Evolutionary conservation across 2,329 filamentous ascomycete species (phyloP), one percentile per base, ranked within the genome.

Genomic region (Hymenoscyphus scutula): DNA sequence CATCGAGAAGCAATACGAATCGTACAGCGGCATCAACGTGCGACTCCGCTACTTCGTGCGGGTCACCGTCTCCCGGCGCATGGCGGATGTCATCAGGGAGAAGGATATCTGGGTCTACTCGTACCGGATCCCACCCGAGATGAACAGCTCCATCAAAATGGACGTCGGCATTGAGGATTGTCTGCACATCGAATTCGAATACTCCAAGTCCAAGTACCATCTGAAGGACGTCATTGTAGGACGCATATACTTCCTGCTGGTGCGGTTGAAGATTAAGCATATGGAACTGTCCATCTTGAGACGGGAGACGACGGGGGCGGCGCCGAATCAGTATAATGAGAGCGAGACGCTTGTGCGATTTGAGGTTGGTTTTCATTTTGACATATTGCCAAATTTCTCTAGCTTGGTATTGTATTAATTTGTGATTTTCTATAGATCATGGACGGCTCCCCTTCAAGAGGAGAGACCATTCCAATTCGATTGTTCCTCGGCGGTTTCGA

Each of bases 101-200:
- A 99, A 99, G 84, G 96, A 99, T 77, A 90, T 99, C 68, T 99
- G 96, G 96, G 96, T 99, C 61, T 99, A 99, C 82, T 95, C 89
- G 67, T 99, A 99, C 83, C 89, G 93, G 76, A 94, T 98, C 81
- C 94, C 95, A 23, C 95, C 95, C 19, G 95, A 99, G 85, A 96
- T 92, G 78, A 99, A 98, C 82, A 93, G 88, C 79, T 92, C 91
- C 70, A 99, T 99, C 82, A 99, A 99, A 85, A 99, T 99, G 95
- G 95, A 99, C 76, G 95, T 99, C 64, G 95, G 95, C 62, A 99
- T 99, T 74, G 95, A 99, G 80, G 96, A 99, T 80, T 99, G 95
- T 76, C 82, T 99, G 71, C 95, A 99, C 79, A 99, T 99, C 70
- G 95, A 99, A 78, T 99, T 99, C 72, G 95, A 99, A 79, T 99